phyloP scores from a whole-genome alignment of 257 asterid genomes.

The Solanum clarkiae region DNA sequence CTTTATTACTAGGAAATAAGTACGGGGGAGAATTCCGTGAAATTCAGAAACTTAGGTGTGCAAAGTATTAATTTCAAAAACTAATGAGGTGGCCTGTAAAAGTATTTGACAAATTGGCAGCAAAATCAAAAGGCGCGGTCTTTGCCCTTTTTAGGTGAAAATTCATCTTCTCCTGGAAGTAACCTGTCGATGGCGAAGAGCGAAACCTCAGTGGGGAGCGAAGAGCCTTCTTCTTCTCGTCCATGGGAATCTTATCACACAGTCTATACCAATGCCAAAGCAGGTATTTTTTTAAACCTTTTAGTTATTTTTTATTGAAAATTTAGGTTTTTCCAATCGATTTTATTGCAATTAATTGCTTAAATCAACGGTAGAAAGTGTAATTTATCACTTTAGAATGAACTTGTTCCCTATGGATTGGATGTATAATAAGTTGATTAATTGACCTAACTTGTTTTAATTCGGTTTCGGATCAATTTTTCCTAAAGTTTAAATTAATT shows the following conservation, averaged over 20 bases:
- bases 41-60: neutral
- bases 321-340: neutral
- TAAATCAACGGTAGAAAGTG: neutral
- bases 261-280: constrained; percentile 83
- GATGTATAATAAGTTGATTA: neutral
- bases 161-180: neutral
- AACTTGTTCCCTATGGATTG: neutral
- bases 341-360: neutral
- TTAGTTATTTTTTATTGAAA: neutral
- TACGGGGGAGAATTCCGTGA: neutral
- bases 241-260: constrained; percentile 98
- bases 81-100: neutral
- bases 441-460: neutral
- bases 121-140: neutral
- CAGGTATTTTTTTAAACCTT: constrained; percentile 33
- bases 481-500: neutral
- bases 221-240: constrained; percentile 30
- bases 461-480: neutral
- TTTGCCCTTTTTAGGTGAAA: neutral
- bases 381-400: neutral
- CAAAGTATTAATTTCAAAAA: neutral
- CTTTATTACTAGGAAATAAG: neutral
- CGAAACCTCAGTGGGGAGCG: constrained; percentile 19
- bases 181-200: constrained; percentile 24
- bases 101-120: neutral